Percentiles rank a stretch among this genome's conserved stretches.
These are phyloP conservation scores for Solanum virginianum DNA, from an alignment of 257 asterid species.

Conservation along the genomic window DNA sequence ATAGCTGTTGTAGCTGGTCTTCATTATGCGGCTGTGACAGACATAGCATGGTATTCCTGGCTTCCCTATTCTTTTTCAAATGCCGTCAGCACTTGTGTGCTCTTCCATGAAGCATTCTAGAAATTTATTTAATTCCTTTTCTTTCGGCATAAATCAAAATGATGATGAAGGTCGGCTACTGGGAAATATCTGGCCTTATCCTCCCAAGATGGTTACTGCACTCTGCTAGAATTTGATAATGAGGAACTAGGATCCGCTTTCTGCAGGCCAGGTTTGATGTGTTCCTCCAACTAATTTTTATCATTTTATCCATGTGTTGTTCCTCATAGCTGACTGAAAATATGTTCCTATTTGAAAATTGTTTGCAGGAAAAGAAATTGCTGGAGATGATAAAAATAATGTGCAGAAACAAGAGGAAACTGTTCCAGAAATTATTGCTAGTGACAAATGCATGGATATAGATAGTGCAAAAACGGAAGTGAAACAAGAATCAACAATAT, in stretches of 20 bases:
- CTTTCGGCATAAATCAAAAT: not conserved
- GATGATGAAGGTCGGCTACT: conserved; percentile 35
- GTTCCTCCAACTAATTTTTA: not conserved
- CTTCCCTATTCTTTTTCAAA: not conserved
- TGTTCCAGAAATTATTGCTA: not conserved
- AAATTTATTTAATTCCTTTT: not conserved
- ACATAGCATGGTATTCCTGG: conserved; percentile 72
- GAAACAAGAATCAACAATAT: conserved; percentile 22
- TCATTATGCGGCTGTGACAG: conserved; percentile 94
- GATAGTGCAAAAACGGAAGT: conserved; percentile 15
- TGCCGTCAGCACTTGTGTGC: not conserved
- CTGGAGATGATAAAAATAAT: conserved; percentile 3
- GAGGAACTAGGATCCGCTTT: conserved; percentile 66
- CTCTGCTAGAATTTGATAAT: conserved; percentile 83
- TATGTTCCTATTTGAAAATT: not conserved
- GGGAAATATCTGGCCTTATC: conserved; percentile 70
- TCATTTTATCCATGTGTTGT: not conserved
- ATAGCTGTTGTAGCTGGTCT: conserved; percentile 70
- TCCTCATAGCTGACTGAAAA: not conserved
- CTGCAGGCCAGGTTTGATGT: conserved; percentile 36
- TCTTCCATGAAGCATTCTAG: not conserved
- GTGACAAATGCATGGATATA: conserved; percentile 1
- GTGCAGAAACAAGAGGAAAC: conserved; percentile 2
- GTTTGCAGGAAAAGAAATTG: not conserved
- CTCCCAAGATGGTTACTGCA: conserved; percentile 96